Evolutionary conservation across 2,329 filamentous ascomycete species (phyloP).

Genomic region (Verticillium longisporum): DNA sequence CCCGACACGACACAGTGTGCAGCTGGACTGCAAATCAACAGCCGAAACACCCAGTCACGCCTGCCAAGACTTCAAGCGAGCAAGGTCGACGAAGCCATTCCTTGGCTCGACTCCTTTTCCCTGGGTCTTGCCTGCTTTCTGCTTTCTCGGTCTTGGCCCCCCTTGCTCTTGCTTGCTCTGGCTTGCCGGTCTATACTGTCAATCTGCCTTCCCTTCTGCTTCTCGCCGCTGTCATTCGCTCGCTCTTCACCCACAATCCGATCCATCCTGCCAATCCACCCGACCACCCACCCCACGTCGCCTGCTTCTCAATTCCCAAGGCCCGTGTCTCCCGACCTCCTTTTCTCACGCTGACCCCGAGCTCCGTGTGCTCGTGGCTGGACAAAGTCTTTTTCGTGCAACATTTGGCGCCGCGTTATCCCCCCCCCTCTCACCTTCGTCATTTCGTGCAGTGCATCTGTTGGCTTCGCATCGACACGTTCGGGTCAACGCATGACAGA

Average conservation of each 20-base stretch:
- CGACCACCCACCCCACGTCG: background rate
- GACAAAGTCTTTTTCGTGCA: background rate
- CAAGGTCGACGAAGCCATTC: constrained; percentile 11
- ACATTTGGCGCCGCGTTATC: background rate
- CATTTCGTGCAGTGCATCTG: background rate
- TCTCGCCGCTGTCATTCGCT: constrained; percentile 1
- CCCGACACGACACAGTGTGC: background rate
- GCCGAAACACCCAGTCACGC: background rate
- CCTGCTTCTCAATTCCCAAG: background rate
- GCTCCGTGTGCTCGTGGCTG: background rate
- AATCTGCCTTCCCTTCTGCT: constrained; percentile 2
- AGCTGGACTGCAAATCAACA: background rate
- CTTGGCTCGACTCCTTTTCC: constrained; percentile 1
- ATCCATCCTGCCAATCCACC: background rate
- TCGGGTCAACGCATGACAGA: background rate
- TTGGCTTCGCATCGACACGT: background rate
- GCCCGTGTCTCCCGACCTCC: background rate
- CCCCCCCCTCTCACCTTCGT: background rate
- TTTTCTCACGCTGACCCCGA: background rate
- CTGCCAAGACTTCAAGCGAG: background rate
- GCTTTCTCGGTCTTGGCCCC: constrained; percentile 6
- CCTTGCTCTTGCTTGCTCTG: background rate
- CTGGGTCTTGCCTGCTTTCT: constrained; percentile 2
- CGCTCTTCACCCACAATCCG: background rate
- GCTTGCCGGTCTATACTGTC: background rate